Evolutionary conservation across 805 yeast genomes (phyloP).

Genomic region (Teunomyces panamensis): DNA sequence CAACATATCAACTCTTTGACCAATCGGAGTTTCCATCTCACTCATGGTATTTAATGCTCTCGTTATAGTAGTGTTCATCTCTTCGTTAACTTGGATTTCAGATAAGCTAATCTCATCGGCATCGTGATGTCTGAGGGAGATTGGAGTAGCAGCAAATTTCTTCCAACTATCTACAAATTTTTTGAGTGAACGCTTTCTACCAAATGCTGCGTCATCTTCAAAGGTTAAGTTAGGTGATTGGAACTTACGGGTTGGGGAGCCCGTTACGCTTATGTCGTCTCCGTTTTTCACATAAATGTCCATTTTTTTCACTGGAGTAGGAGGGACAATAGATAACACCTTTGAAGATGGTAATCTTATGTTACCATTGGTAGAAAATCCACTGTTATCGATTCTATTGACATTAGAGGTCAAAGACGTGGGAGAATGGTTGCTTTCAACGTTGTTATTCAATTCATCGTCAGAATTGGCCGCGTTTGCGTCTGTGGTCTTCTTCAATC

Average conservation of each 20-base stretch:
- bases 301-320: slow-evolving; percentile 67
- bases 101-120: neutral
- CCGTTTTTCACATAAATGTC: slow-evolving; percentile 29
- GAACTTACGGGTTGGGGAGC: slow-evolving; percentile 8
- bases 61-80: neutral
- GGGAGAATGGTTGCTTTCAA: slow-evolving; percentile 7
- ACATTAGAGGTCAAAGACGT: neutral
- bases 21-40: slow-evolving; percentile 17
- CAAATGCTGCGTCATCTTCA: slow-evolving; percentile 11
- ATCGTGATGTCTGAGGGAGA: neutral
- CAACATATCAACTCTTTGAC: slow-evolving; percentile 53
- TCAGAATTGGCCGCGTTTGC: slow-evolving; percentile 4
- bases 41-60: slow-evolving; percentile 4
- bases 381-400: slow-evolving; percentile 15
- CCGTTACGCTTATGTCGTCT: slow-evolving; percentile 7
- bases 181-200: slow-evolving; percentile 34
- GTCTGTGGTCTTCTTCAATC: slow-evolving; percentile 29
- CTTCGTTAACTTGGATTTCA: neutral
- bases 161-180: slow-evolving; percentile 43
- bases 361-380: slow-evolving; percentile 50
- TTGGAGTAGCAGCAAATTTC: slow-evolving; percentile 16
- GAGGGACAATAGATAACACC: slow-evolving; percentile 50
- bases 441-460: neutral
- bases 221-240: neutral
- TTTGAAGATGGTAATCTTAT: slow-evolving; percentile 50